These are phyloP conservation scores for Aspergillus sp. DNA, from an alignment of 2,329 filamentous ascomycete genomes.

Conservation along the genomic window DNA sequence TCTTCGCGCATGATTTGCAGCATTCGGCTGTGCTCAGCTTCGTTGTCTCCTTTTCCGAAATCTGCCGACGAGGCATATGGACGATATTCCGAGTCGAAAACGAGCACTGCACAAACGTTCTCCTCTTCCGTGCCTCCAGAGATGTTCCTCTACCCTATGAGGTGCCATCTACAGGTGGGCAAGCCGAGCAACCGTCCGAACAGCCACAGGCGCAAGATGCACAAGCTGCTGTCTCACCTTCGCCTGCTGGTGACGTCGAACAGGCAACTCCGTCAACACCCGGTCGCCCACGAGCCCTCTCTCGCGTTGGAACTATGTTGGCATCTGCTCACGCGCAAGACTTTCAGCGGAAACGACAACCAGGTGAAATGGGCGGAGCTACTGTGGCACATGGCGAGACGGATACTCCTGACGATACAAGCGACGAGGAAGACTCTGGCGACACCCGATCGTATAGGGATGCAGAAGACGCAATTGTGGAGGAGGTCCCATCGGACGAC, in stretches of 20 bases:
- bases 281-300: slow-evolving; percentile 37
- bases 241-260: slow-evolving; percentile 15
- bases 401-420: slow-evolving; percentile 36
- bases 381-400: slow-evolving; percentile 35
- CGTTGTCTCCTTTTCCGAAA: slow-evolving; percentile 72
- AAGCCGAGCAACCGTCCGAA: slow-evolving; percentile 17
- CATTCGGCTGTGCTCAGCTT: slow-evolving; percentile 84
- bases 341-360: slow-evolving; percentile 75
- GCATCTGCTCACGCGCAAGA: slow-evolving; percentile 85
- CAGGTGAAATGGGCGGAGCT: slow-evolving; percentile 42
- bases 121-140: slow-evolving; percentile 82
- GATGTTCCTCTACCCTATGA: slow-evolving; percentile 85
- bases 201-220: slow-evolving; percentile 30
- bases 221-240: slow-evolving; percentile 17
- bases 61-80: slow-evolving; percentile 86
- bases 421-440: slow-evolving; percentile 35
- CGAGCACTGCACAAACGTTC: slow-evolving; percentile 91
- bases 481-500: slow-evolving; percentile 15
- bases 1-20: slow-evolving; percentile 75
- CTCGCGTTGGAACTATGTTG: slow-evolving; percentile 66
- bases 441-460: slow-evolving; percentile 14
- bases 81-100: slow-evolving; percentile 93
- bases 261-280: slow-evolving; percentile 22
- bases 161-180: slow-evolving; percentile 28
- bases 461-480: slow-evolving; percentile 15